Percentiles rank a stretch among this genome's conserved stretches.
Evolutionary conservation across 192 early-diverging fungal species (phyloP).

Genomic region (Funneliformis geosporum): DNA sequence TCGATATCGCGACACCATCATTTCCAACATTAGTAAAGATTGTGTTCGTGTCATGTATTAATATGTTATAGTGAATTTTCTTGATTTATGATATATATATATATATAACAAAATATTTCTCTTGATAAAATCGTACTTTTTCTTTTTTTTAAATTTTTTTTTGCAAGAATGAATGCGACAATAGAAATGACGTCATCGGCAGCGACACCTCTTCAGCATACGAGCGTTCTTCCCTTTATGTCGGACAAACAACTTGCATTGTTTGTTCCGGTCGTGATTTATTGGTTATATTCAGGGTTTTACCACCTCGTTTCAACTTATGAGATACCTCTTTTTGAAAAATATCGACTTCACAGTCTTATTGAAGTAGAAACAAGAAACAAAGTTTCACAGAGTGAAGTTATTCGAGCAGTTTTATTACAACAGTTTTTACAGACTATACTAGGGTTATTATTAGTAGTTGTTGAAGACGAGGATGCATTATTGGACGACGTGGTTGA

Average conservation of each 20-base stretch:
- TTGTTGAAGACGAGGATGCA: slow-evolving; percentile 28
- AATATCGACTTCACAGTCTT: slow-evolving; percentile 68
- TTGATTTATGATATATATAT: too few relatives aligned
- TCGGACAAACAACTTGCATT: slow-evolving; percentile 54
- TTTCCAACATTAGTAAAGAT: too few relatives aligned
- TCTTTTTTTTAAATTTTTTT: too few relatives aligned
- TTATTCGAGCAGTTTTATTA: slow-evolving; percentile 63
- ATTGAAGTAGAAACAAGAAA: slow-evolving; percentile 57
- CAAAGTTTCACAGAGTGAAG: slow-evolving; percentile 63
- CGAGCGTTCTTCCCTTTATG: slow-evolving; percentile 46
- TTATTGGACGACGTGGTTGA: slow-evolving; percentile 12
- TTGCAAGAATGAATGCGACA: background rate
- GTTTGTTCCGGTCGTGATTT: slow-evolving; percentile 58
- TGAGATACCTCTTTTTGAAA: slow-evolving; percentile 62
- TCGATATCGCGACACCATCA: too few relatives aligned
- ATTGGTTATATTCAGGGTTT: slow-evolving; percentile 71
- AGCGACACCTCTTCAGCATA: background rate
- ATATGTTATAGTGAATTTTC: too few relatives aligned
- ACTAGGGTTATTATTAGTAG: slow-evolving; percentile 36
- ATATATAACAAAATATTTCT: too few relatives aligned
- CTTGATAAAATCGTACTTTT: too few relatives aligned
- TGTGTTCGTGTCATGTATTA: too few relatives aligned
- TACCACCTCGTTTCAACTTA: slow-evolving; percentile 63
- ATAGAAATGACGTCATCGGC: background rate
- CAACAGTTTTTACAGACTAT: slow-evolving; percentile 69